phyloP scores from a whole-genome alignment of 164 flowering plant genomes.

The Euptelea pleiosperma region DNA sequence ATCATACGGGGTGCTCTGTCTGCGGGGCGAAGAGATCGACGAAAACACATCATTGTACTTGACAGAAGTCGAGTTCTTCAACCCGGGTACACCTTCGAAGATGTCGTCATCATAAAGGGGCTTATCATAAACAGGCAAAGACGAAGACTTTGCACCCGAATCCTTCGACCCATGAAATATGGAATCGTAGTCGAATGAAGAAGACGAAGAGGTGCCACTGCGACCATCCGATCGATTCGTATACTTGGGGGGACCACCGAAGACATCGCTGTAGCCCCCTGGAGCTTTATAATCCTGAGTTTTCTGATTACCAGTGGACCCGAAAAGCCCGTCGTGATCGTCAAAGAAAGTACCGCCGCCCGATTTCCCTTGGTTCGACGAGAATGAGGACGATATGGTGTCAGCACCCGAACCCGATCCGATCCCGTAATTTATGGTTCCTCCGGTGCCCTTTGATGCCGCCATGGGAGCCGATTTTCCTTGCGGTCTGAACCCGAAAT shows the following conservation, averaged over 20 bases:
- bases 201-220: neutral
- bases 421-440: slow-evolving; percentile 23
- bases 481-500: slow-evolving; percentile 59
- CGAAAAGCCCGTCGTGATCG: slow-evolving; percentile 36
- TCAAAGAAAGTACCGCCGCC: slow-evolving; percentile 23
- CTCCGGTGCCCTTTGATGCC: slow-evolving; percentile 30
- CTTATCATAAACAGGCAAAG: slow-evolving; percentile 54
- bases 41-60: slow-evolving; percentile 50
- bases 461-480: slow-evolving; percentile 78
- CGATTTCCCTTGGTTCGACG: slow-evolving; percentile 16
- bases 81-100: slow-evolving; percentile 59
- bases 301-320: slow-evolving; percentile 17
- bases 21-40: slow-evolving; percentile 29
- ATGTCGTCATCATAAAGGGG: slow-evolving; percentile 68
- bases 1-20: slow-evolving; percentile 31
- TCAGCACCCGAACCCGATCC: slow-evolving; percentile 29
- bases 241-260: slow-evolving; percentile 45
- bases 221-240: slow-evolving; percentile 1
- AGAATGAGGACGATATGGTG: slow-evolving; percentile 21
- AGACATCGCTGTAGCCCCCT: slow-evolving; percentile 39
- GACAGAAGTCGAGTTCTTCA: slow-evolving; percentile 34
- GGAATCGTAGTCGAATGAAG: slow-evolving; percentile 46
- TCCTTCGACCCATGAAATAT: slow-evolving; percentile 36
- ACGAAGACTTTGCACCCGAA: slow-evolving; percentile 23
- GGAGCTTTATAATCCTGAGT: too few species aligned